Evolutionary conservation across 2,329 filamentous ascomycete species (phyloP).

Genomic region (Talaromyces sp.): DNA sequence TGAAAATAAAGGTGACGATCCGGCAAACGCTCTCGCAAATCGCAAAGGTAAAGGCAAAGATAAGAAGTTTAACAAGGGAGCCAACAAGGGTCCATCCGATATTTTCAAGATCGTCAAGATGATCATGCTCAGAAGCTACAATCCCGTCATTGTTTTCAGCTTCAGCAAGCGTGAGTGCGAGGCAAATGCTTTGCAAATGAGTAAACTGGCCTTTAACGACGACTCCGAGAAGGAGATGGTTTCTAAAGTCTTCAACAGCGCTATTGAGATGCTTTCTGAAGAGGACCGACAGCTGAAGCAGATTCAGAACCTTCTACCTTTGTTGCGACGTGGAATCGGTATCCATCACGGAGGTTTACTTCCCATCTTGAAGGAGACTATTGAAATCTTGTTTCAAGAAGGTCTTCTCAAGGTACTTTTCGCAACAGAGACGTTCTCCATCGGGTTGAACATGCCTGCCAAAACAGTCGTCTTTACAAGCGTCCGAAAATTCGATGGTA

Average conservation of each 20-base stretch:
- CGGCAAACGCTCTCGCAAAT: slow-evolving; percentile 74
- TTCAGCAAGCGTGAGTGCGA: slow-evolving; percentile 99
- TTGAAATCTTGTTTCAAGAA: slow-evolving; percentile 98
- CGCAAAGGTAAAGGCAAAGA: slow-evolving; percentile 85
- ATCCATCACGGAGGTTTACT: slow-evolving; percentile 95
- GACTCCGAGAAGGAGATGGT: slow-evolving; percentile 95
- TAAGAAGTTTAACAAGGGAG: slow-evolving; percentile 87
- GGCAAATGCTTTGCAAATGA: slow-evolving; percentile 82
- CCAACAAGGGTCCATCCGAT: slow-evolving; percentile 69
- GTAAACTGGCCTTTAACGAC: slow-evolving; percentile 87
- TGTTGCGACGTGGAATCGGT: slow-evolving; percentile 87
- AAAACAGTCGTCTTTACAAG: slow-evolving; percentile 99
- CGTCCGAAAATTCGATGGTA: slow-evolving; percentile 91
- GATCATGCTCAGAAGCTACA: slow-evolving; percentile 97
- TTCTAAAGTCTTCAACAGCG: slow-evolving; percentile 86
- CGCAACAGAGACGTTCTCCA: slow-evolving; percentile 97
- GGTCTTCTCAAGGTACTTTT: slow-evolving; percentile 97
- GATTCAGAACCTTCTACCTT: slow-evolving; percentile 83
- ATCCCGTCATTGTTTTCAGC: slow-evolving; percentile 98
- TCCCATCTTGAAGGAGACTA: slow-evolving; percentile 95
- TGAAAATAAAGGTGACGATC: slow-evolving; percentile 80
- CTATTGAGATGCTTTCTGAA: slow-evolving; percentile 87
- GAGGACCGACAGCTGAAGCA: slow-evolving; percentile 87
- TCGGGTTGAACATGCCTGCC: slow-evolving; percentile 97
- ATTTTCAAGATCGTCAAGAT: slow-evolving; percentile 98